Conservation (phyloP, 306 rosid species). For the Calophaca sinica region DNA sequence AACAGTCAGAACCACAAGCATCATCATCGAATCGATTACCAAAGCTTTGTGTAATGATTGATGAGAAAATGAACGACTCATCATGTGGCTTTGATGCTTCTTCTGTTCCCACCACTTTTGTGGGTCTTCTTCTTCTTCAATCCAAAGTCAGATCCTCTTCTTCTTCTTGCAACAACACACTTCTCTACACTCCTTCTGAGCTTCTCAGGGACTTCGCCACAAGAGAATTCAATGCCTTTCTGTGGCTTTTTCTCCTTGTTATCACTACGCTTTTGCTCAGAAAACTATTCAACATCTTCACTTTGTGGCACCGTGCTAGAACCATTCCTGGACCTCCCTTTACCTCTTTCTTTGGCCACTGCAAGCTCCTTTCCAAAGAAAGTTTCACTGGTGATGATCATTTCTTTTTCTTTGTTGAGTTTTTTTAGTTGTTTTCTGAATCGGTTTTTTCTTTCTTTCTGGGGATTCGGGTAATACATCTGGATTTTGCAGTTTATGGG, state of each 20-base stretch:
- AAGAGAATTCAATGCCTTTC: constrained; percentile 80
- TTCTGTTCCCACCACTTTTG: constrained; percentile 41
- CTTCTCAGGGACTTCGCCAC: constrained; percentile 59
- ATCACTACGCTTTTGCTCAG: constrained; percentile 58
- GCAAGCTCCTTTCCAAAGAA: constrained; percentile 58
- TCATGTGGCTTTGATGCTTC: neutral
- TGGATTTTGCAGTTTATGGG: neutral
- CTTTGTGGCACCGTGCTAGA: constrained; percentile 57
- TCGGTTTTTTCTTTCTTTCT: neutral
- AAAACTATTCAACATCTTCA: constrained; percentile 48
- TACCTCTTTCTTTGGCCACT: constrained; percentile 67
- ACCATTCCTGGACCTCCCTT: constrained; percentile 71
- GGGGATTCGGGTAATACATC: neutral
- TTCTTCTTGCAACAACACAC: constrained; percentile 44
- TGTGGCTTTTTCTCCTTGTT: constrained; percentile 64
- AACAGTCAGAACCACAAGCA: too few species aligned
- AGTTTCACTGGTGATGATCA: constrained; percentile 52
- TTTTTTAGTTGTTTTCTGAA: constrained; percentile 43
- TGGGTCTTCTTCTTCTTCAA: constrained; percentile 55
- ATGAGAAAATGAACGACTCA: too few species aligned
- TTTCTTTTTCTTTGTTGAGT: neutral
- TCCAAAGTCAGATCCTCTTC: constrained; percentile 34
- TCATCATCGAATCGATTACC: too few species aligned
- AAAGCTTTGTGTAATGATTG: too few species aligned
- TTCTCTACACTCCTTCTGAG: constrained; percentile 37